phyloP scores from a whole-genome alignment of 2,329 filamentous ascomycete species.

The Acephala macrosclerotiorum region DNA sequence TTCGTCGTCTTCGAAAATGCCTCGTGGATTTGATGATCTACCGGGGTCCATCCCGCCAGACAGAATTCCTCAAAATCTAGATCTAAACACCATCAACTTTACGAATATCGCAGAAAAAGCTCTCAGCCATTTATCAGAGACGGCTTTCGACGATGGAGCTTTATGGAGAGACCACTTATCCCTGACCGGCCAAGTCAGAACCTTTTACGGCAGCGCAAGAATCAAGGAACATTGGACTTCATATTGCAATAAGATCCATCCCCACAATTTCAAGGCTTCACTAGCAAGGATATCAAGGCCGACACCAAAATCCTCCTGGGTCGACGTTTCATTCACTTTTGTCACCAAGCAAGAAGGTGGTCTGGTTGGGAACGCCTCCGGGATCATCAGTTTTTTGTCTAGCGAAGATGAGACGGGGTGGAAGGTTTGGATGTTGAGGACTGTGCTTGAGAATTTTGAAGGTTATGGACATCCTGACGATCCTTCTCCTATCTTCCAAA shows the following conservation, averaged over 20 bases:
- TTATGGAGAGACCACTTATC: conserved; percentile 14
- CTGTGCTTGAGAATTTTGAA: conserved; percentile 24
- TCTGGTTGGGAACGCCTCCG: conserved; percentile 18
- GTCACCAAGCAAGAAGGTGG: conserved; percentile 6
- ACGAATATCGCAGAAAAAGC: conserved; percentile 5
- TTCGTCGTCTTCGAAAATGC: background rate
- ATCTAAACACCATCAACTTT: background rate
- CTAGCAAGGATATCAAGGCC: conserved; percentile 2
- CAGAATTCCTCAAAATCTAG: background rate
- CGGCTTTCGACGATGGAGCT: conserved; percentile 1
- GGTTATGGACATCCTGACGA: conserved; percentile 20
- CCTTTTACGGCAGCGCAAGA: conserved; percentile 2
- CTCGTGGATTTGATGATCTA: conserved; percentile 13
- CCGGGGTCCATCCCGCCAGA: conserved; percentile 8
- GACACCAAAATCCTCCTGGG: conserved; percentile 11
- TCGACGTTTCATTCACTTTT: conserved; percentile 20
- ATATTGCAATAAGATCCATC: conserved; percentile 3
- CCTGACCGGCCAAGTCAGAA: conserved; percentile 2
- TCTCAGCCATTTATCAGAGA: background rate
- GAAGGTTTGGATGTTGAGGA: conserved; percentile 24
- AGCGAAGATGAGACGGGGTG: conserved; percentile 1
- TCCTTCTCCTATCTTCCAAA: conserved; percentile 16
- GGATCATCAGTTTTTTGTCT: conserved; percentile 15
- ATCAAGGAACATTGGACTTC: conserved; percentile 13
- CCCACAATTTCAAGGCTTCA: conserved; percentile 9